Conservation (phyloP, 768 basidiomycete genomes). For the Calocera viscosa region DNA sequence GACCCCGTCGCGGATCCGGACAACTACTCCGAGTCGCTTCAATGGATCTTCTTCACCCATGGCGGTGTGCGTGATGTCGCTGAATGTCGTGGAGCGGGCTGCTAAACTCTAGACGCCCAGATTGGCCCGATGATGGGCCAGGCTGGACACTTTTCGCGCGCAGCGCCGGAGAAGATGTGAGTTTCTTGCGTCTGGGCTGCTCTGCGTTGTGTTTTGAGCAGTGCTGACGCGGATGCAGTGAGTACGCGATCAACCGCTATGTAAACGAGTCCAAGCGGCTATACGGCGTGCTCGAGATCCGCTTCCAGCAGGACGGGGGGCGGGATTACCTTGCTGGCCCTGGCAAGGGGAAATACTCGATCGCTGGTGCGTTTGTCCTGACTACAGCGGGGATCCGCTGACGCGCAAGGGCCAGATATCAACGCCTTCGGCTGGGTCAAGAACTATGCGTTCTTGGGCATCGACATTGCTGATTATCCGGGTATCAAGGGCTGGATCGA, state of each 20-base stretch:
- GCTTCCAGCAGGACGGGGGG: slow-evolving; percentile 36
- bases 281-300: slow-evolving; percentile 69
- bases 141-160: slow-evolving; percentile 52
- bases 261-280: slow-evolving; percentile 69
- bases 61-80: slow-evolving; percentile 13
- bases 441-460: slow-evolving; percentile 33
- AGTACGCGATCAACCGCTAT: slow-evolving; percentile 43
- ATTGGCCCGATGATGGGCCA: no score
- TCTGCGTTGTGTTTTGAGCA: neutral
- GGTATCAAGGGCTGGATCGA: slow-evolving; percentile 32
- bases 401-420: slow-evolving; percentile 32
- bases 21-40: slow-evolving; percentile 19
- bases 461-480: slow-evolving; percentile 29
- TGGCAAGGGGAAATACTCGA: slow-evolving; percentile 48
- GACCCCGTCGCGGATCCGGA: slow-evolving; percentile 15
- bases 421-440: slow-evolving; percentile 57
- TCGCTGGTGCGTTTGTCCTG: slow-evolving; percentile 34
- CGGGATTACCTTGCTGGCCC: slow-evolving; percentile 78
- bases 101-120: no score
- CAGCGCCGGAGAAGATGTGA: slow-evolving; percentile 53
- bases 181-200: slow-evolving; percentile 20
- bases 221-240: slow-evolving; percentile 5
- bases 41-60: slow-evolving; percentile 28
- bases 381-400: neutral
- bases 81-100: no score